Evolutionary conservation across 1,139 yeast species (phyloP).

Genomic region (Kodamaea plutei): DNA sequence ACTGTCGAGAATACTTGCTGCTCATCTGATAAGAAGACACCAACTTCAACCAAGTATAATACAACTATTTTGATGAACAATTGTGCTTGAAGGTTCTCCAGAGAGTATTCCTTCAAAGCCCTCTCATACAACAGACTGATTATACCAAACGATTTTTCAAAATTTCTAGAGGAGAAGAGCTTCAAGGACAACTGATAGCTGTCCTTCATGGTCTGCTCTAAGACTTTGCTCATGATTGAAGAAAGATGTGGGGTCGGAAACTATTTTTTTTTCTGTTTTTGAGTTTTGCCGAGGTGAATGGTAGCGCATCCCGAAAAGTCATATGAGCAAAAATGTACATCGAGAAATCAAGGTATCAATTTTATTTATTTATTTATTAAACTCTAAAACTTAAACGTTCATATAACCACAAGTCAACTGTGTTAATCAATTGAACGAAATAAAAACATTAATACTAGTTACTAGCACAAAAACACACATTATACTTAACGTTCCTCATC

Average conservation of each 20-base stretch:
- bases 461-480: too few relatives aligned
- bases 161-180: constrained; percentile 38
- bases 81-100: constrained; percentile 26
- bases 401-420: too few relatives aligned
- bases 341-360: too few relatives aligned
- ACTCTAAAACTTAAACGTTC: too few relatives aligned
- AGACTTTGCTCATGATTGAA: constrained; percentile 9
- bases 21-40: constrained; percentile 18
- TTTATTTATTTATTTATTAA: too few relatives aligned
- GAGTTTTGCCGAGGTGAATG: constrained; percentile 3
- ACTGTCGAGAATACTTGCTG: constrained; percentile 3
- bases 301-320: constrained; percentile 2
- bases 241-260: constrained; percentile 4
- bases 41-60: constrained; percentile 36
- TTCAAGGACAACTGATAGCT: constrained; percentile 37
- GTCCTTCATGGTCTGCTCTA: constrained; percentile 20
- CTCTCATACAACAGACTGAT: constrained; percentile 22
- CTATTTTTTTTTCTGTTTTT: constrained; percentile 1
- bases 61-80: constrained; percentile 32
- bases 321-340: too few relatives aligned
- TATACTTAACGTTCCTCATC: constrained; percentile 51
- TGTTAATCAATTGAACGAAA: too few relatives aligned
- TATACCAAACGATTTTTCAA: constrained; percentile 30
- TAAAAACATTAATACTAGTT: too few relatives aligned
- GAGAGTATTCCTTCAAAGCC: constrained; percentile 20